phyloP scores from a whole-genome alignment of 2,329 filamentous ascomycete species.

The Epichloe amarillans region DNA sequence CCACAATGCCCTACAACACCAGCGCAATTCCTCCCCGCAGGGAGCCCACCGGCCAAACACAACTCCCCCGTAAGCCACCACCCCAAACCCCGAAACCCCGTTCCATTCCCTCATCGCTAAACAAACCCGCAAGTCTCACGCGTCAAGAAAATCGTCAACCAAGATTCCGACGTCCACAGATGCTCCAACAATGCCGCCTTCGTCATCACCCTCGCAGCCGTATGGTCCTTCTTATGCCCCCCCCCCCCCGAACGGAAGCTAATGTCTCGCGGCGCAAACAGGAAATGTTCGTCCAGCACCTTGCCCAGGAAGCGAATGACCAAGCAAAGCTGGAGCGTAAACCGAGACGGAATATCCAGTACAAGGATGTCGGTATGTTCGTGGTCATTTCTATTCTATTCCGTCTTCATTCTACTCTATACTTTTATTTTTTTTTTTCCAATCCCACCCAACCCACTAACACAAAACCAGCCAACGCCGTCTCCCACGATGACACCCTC shows the following conservation, averaged over 20 bases:
- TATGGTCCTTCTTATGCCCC: constrained; percentile 22
- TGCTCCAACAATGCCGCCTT: constrained; percentile 93
- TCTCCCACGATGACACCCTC: constrained; percentile 80
- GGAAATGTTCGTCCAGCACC: constrained; percentile 93
- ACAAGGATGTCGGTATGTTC: constrained; percentile 73
- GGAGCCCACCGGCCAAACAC: constrained; percentile 73
- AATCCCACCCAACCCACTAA: too few relatives aligned
- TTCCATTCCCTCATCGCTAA: neutral
- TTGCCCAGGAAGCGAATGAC: constrained; percentile 72
- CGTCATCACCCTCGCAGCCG: constrained; percentile 80
- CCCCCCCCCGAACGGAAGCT: neutral
- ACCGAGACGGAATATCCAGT: constrained; percentile 85
- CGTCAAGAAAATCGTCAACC: constrained; percentile 87
- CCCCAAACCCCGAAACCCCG: constrained; percentile 1
- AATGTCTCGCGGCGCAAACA: constrained; percentile 18
- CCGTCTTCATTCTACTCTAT: neutral
- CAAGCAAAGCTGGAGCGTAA: constrained; percentile 86
- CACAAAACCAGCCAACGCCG: constrained; percentile 53
- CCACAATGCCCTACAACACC: constrained; percentile 77
- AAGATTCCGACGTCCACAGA: constrained; percentile 72
- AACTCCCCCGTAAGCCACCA: constrained; percentile 59
- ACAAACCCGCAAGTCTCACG: constrained; percentile 59
- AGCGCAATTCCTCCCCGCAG: constrained; percentile 66
- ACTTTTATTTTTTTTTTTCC: neutral
- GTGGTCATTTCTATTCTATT: too few relatives aligned